A percentile compares a stretch with the other conserved stretches of the same genome.
phyloP scores from a whole-genome alignment of 495 filamentous ascomycete species.

The Penicillium coprophilum region DNA sequence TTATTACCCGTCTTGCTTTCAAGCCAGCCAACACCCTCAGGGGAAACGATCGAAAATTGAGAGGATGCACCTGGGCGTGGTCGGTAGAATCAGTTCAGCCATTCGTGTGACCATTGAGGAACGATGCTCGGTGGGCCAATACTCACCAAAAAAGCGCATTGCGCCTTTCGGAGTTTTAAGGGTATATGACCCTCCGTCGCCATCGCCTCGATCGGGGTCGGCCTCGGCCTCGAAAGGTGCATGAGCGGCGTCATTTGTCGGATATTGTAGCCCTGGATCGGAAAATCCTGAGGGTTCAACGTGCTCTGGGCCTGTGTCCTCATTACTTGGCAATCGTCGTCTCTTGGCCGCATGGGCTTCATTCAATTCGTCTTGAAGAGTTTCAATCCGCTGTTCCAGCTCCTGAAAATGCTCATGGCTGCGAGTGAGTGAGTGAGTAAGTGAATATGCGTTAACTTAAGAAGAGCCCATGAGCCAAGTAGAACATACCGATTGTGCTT shows the following conservation, averaged over 20 bases:
- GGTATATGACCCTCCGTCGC: slow-evolving; percentile 11
- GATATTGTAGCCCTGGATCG: neutral
- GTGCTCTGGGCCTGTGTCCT: neutral
- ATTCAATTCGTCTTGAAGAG: slow-evolving; percentile 12
- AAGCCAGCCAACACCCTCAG: slow-evolving; percentile 3
- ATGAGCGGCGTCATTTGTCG: slow-evolving; percentile 1
- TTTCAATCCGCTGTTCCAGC: slow-evolving; percentile 8
- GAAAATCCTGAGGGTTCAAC: neutral
- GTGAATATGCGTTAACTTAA: neutral
- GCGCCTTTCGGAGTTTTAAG: slow-evolving; percentile 8
- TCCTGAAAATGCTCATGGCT: slow-evolving; percentile 1
- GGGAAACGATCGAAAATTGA: slow-evolving; percentile 10
- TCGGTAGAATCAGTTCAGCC: neutral
- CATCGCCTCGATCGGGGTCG: neutral
- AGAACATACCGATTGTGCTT: slow-evolving; percentile 4
- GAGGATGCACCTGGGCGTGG: slow-evolving; percentile 14
- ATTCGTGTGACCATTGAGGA: slow-evolving; percentile 3
- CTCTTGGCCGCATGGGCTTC: neutral
- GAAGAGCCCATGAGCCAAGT: neutral
- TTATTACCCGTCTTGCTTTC: neutral
- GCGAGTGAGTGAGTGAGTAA: neutral
- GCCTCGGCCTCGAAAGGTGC: slow-evolving; percentile 2
- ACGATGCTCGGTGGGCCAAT: neutral
- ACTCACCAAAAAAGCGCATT: slow-evolving; percentile 23
- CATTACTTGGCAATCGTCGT: neutral